Conservation (phyloP, 106 monocot species). For the Dendrobium officinale region DNA sequence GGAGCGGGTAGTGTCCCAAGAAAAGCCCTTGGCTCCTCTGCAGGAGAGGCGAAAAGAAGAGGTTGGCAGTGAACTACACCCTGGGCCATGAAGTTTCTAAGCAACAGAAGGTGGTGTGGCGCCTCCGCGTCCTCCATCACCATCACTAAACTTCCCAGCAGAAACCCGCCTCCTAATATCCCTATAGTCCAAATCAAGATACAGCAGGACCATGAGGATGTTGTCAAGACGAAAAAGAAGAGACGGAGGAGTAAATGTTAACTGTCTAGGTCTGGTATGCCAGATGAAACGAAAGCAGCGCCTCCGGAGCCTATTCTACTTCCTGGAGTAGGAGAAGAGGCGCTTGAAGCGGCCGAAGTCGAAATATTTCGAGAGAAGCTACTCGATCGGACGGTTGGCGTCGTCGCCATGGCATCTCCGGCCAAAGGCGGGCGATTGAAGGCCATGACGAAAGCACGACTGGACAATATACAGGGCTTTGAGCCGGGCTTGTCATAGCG, state of each 20-base stretch:
- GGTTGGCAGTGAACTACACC: constrained; percentile 76
- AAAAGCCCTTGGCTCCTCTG: constrained; percentile 57
- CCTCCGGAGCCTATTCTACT: constrained; percentile 40
- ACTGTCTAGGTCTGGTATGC: constrained; percentile 90
- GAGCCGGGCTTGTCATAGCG: too few relatives aligned
- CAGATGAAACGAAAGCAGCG: constrained; percentile 70
- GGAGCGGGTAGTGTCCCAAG: constrained; percentile 81
- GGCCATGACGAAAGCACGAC: neutral
- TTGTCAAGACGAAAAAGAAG: neutral
- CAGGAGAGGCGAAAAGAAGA: constrained; percentile 63
- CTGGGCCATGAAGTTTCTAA: constrained; percentile 90
- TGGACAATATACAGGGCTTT: too few relatives aligned
- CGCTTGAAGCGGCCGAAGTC: constrained; percentile 5
- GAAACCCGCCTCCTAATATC: constrained; percentile 78
- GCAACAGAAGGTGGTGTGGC: constrained; percentile 81
- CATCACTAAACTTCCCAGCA: constrained; percentile 73
- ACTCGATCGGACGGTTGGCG: constrained; percentile 16
- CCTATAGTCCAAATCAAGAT: constrained; percentile 16
- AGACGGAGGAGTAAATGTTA: neutral
- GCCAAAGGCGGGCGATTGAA: neutral
- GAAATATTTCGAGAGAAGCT: constrained; percentile 45
- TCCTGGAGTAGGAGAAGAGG: constrained; percentile 16
- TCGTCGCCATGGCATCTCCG: constrained; percentile 17
- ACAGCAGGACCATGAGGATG: neutral
- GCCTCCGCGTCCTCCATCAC: constrained; percentile 84